Percentiles rank a stretch among this genome's conserved stretches.
Evolutionary conservation across 805 yeast genomes (phyloP).

Genomic region (Saccharomycopsis malanga): DNA sequence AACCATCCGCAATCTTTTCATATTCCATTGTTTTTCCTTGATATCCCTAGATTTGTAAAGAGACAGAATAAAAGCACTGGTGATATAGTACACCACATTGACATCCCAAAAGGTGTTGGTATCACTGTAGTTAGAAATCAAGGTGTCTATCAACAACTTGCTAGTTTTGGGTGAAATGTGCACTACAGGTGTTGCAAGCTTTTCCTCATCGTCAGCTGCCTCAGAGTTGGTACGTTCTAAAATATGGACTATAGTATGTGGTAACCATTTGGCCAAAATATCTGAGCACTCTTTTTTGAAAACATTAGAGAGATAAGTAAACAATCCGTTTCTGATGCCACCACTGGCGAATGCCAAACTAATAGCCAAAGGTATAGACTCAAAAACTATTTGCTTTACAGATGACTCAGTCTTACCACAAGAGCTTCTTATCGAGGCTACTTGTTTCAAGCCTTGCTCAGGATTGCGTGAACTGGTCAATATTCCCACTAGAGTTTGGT

Average conservation of each 20-base stretch:
- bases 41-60: background rate
- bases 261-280: conserved; percentile 24
- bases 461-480: too few species aligned
- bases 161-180: conserved; percentile 14
- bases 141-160: conserved; percentile 10
- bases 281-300: conserved; percentile 23
- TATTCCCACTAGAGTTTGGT: too few species aligned
- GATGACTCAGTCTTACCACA: too few species aligned
- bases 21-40: background rate
- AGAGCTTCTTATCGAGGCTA: too few species aligned
- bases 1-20: conserved; percentile 6
- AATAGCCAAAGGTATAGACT: conserved; percentile 34
- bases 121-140: conserved; percentile 1
- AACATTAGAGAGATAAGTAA: conserved; percentile 20
- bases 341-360: conserved; percentile 38
- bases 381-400: conserved; percentile 25
- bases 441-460: too few species aligned
- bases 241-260: conserved; percentile 33
- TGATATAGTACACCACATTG: background rate
- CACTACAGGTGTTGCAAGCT: conserved; percentile 6
- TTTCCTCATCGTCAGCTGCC: background rate
- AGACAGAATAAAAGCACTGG: background rate
- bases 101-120: conserved; percentile 9
- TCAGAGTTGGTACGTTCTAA: conserved; percentile 37
- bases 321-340: conserved; percentile 34